Percentiles rank a stretch among this genome's conserved stretches.
These are phyloP conservation scores for Cucumis cinereus DNA, from an alignment of 306 rosid species.

Conservation along the genomic window DNA sequence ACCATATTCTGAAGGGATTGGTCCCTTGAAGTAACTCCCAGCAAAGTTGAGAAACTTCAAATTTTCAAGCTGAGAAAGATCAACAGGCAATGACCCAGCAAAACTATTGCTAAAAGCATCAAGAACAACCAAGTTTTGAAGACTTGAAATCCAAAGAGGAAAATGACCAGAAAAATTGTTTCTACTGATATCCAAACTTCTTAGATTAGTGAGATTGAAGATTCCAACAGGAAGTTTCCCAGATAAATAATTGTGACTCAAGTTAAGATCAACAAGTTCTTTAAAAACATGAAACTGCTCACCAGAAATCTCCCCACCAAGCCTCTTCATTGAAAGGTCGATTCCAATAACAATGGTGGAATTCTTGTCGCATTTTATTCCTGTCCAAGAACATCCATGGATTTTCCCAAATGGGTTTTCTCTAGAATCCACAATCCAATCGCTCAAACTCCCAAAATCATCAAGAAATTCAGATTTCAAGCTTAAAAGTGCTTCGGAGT, in stretches of 20 bases:
- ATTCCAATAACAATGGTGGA: conserved; percentile 42
- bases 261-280: conserved; percentile 51
- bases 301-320: conserved; percentile 48
- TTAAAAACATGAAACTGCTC: conserved; percentile 46
- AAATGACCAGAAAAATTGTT: conserved; percentile 84
- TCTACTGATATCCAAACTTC: conserved; percentile 60
- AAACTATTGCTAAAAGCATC: conserved; percentile 94
- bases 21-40: conserved; percentile 80
- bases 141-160: conserved; percentile 43
- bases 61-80: conserved; percentile 37
- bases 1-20: conserved; percentile 78
- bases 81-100: conserved; percentile 57
- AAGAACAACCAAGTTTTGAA: conserved; percentile 34
- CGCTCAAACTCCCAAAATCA: conserved; percentile 33
- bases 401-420: conserved; percentile 28
- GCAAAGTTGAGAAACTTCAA: conserved; percentile 67
- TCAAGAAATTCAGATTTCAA: conserved; percentile 62
- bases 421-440: conserved; percentile 47
- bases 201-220: conserved; percentile 55
- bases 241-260: conserved; percentile 62
- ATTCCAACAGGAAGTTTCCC: conserved; percentile 52
- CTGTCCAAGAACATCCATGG: conserved; percentile 78
- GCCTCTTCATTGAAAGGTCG: conserved; percentile 65
- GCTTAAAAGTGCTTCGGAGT: conserved; percentile 62
- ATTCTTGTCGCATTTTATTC: conserved; percentile 50